Percentiles rank a stretch among this genome's conserved stretches.
Conservation (phyloP, 2,329 filamentous ascomycete species). For the Blumeriella jaapii region DNA sequence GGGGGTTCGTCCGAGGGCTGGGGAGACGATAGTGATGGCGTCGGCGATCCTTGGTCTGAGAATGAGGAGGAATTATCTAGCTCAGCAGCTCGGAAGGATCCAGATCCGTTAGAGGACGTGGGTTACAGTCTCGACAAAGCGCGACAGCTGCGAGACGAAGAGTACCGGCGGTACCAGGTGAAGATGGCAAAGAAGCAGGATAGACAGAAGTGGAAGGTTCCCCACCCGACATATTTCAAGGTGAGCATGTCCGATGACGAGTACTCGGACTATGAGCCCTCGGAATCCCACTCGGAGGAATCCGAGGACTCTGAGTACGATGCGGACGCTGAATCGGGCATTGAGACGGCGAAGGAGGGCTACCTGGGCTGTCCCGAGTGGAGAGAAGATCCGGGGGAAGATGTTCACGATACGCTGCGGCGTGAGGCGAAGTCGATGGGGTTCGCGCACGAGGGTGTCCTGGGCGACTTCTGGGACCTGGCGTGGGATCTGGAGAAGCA, state of each 20-base stretch:
- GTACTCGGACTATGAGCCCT: neutral
- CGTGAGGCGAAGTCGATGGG: neutral
- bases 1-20: too few species aligned
- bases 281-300: neutral
- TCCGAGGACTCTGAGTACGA: neutral
- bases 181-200: too few species aligned
- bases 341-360: neutral
- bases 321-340: neutral
- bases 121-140: too few species aligned
- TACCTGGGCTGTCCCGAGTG: neutral
- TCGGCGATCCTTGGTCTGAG: too few species aligned
- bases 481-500: neutral
- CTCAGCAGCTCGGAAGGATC: too few species aligned
- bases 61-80: too few species aligned
- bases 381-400: neutral
- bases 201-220: too few species aligned
- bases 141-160: too few species aligned
- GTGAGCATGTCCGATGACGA: slow-evolving; percentile 4
- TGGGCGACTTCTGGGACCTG: neutral
- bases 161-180: too few species aligned
- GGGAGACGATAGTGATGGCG: too few species aligned
- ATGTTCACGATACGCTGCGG: neutral
- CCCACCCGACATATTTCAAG: too few species aligned
- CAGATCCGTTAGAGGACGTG: too few species aligned
- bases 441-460: neutral